Percentiles rank a stretch among this genome's conserved stretches.
These are phyloP conservation scores for Carex parvula DNA, from an alignment of 176 grass and related monocot species.

Conservation along the genomic window DNA sequence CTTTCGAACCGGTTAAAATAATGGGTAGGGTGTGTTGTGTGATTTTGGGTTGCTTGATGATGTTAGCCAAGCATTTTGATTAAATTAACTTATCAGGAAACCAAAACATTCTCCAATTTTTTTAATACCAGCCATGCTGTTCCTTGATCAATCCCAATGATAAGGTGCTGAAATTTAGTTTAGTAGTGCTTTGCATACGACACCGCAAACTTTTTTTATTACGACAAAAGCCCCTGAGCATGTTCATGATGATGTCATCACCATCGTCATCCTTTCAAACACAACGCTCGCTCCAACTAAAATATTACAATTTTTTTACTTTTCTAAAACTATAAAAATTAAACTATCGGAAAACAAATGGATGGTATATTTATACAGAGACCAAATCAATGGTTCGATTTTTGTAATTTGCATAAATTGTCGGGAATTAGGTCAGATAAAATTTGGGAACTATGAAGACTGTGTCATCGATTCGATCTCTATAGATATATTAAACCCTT, in stretches of 20 bases:
- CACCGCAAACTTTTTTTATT: background rate
- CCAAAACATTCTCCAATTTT: slow-evolving; percentile 25
- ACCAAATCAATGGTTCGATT: no score
- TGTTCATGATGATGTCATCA: background rate
- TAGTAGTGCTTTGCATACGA: slow-evolving; percentile 6
- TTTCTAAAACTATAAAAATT: no score
- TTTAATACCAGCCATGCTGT: slow-evolving; percentile 1
- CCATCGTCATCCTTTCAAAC: background rate
- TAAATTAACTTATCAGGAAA: background rate
- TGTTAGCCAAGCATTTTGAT: background rate
- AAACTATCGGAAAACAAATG: no score
- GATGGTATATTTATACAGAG: no score
- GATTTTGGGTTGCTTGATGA: background rate
- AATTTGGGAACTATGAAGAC: no score
- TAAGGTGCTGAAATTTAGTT: slow-evolving; percentile 27
- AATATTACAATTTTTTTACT: background rate
- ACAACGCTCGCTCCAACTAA: background rate
- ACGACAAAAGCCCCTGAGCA: background rate
- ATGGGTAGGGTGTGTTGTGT: background rate
- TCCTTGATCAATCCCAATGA: slow-evolving; percentile 30
- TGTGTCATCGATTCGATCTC: no score
- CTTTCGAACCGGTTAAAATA: background rate
- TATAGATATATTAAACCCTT: no score
- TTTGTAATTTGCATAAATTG: no score
- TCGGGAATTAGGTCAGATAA: no score